Evolutionary conservation across 148 eudicot genomes (phyloP), one percentile per base, ranked within the genome.

Genomic region (Vaccinium macrocarpon): DNA sequence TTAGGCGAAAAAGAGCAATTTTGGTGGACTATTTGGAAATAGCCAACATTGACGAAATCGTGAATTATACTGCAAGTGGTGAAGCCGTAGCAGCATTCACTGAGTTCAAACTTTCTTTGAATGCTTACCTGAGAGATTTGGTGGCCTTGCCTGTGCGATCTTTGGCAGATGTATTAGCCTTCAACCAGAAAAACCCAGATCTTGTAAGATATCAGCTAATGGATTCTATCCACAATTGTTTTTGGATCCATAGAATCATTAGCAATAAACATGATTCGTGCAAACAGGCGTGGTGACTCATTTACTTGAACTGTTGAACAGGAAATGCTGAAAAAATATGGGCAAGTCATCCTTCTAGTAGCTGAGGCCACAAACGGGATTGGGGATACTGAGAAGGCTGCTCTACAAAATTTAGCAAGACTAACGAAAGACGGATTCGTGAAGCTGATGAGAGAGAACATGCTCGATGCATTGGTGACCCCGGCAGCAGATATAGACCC

Each of bases 91-190:
- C 90, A 53, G 78, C 88, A 88, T 8, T 62, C 7, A 81, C 84
- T 16, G 93, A 91, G 77, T 91, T 91, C 88, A 91, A 91, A 87
- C 76, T 88, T 9, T 83, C 90, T 0, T 84, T 89, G 10, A 81
- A 68, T 81, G 87, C 70, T 50, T 92, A 91, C 82, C 85, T 91
- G 32, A 80, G 81, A 46, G 87, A 84, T 42, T 89, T 93, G 27
- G 89, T 86, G 66, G 79, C 82, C 35, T 92, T 93, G n/a, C 93
- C 92, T 1, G 92, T 93, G 32, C 81, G 85, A 32, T 88, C 96
- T 21, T 68, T 92, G 51, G 89, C 93, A 46, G 93, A 91, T 18
- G 83, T 91, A 21, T 92, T 94, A n/a, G 90, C 92, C 78, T 94
- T 94, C 87, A 94, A 91, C 71, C 71, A 88, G 23, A 82, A 89